Evolutionary conservation across 2,329 filamentous ascomycete genomes (phyloP).

Genomic region (Colletotrichum musicola): DNA sequence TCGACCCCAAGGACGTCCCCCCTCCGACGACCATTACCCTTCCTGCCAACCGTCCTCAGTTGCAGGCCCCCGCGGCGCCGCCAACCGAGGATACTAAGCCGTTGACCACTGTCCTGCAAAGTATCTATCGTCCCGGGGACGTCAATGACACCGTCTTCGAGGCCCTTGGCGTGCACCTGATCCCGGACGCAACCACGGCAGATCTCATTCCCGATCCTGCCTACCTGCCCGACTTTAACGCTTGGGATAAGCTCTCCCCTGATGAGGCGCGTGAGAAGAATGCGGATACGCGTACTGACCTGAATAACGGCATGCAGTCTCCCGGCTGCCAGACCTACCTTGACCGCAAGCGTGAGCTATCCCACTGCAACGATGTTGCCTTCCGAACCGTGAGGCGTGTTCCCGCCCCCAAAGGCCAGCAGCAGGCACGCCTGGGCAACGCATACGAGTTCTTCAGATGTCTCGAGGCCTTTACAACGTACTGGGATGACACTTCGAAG

Average conservation of each 20-base stretch:
- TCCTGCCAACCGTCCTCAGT: constrained; percentile 56
- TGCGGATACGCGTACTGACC: constrained; percentile 58
- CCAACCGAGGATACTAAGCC: constrained; percentile 47
- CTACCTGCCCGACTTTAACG: constrained; percentile 65
- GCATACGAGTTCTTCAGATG: constrained; percentile 76
- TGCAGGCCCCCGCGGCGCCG: constrained; percentile 27
- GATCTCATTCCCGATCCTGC: constrained; percentile 67
- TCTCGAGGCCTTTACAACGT: constrained; percentile 69
- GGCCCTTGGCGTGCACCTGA: constrained; percentile 69
- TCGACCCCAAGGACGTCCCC: constrained; percentile 66
- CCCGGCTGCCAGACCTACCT: constrained; percentile 70
- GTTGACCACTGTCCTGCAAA: constrained; percentile 65
- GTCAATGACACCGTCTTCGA: constrained; percentile 64
- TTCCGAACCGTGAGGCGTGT: constrained; percentile 73
- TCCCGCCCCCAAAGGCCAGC: constrained; percentile 65
- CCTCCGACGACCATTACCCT: constrained; percentile 67
- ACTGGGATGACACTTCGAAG: constrained; percentile 72
- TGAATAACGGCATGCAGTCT: constrained; percentile 67
- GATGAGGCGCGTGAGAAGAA: constrained; percentile 65
- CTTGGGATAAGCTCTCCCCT: constrained; percentile 62
- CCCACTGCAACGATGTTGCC: constrained; percentile 67
- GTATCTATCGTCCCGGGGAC: constrained; percentile 65
- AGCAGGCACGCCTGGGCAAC: constrained; percentile 69
- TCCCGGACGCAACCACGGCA: constrained; percentile 59
- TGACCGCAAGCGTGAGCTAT: constrained; percentile 70